phyloP scores from a whole-genome alignment of 2,329 filamentous ascomycete genomes.

The Neoarthrinium moseri region DNA sequence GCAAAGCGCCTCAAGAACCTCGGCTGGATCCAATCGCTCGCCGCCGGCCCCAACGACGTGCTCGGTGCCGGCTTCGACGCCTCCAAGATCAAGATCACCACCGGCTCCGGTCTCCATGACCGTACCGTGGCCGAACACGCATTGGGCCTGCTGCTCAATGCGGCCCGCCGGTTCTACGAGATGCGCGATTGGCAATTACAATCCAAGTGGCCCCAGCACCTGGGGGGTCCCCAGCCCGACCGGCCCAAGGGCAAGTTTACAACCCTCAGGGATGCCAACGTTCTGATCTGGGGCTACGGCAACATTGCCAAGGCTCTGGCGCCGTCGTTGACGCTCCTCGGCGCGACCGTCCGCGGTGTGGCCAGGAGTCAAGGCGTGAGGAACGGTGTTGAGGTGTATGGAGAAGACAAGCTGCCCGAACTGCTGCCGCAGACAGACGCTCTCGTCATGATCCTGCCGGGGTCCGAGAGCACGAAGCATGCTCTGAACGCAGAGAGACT shows the following conservation, averaged over 20 bases:
- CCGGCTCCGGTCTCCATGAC: constrained; percentile 63
- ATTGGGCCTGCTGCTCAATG: constrained; percentile 54
- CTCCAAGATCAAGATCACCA: constrained; percentile 50
- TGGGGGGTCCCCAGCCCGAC: constrained; percentile 61
- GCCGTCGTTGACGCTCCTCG: constrained; percentile 52
- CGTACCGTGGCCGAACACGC: constrained; percentile 65
- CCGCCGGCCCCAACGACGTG: constrained; percentile 65
- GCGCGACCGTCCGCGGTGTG: constrained; percentile 58
- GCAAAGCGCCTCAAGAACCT: constrained; percentile 53
- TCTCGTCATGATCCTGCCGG: constrained; percentile 66
- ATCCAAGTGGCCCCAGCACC: constrained; percentile 57
- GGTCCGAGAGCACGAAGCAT: constrained; percentile 53
- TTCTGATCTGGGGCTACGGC: constrained; percentile 64
- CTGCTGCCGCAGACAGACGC: constrained; percentile 59
- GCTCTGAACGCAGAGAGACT: constrained; percentile 55
- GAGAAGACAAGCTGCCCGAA: constrained; percentile 50
- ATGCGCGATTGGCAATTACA: constrained; percentile 62
- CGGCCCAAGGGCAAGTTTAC: constrained; percentile 56
- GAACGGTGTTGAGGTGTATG: constrained; percentile 55
- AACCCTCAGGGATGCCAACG: constrained; percentile 55
- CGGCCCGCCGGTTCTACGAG: constrained; percentile 57
- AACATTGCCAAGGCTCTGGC: constrained; percentile 63
- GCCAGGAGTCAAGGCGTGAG: constrained; percentile 57
- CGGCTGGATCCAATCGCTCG: constrained; percentile 65
- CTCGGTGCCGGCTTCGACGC: constrained; percentile 59